Conservation (phyloP, 2,329 filamentous ascomycete genomes). For the Teratosphaeria nubilosa region DNA sequence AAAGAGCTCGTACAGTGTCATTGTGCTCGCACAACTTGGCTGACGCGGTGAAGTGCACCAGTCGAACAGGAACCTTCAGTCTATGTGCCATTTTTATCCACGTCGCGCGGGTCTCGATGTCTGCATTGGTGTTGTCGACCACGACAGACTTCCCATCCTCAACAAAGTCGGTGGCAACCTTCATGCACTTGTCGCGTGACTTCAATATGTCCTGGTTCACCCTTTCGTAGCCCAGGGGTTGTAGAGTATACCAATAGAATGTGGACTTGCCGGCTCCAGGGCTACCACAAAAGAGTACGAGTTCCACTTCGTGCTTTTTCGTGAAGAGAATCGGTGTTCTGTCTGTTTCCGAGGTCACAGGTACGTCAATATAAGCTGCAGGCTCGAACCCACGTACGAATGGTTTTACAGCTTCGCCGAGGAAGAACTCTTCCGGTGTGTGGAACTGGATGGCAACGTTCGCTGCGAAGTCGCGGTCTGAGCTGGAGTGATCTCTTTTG, state of each 20-base stretch:
- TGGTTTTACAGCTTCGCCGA: constrained; percentile 53
- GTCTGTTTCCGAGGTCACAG: constrained; percentile 19
- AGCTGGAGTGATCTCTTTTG: constrained; percentile 49
- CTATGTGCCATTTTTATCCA: constrained; percentile 70
- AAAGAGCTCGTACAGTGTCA: constrained; percentile 66
- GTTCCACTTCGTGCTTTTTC: constrained; percentile 57
- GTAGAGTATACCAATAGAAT: constrained; percentile 69
- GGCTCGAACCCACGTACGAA: constrained; percentile 67
- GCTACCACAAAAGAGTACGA: constrained; percentile 79
- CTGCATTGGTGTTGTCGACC: constrained; percentile 93
- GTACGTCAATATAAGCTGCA: constrained; percentile 37
- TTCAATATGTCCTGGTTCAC: constrained; percentile 89
- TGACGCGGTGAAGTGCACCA: constrained; percentile 71
- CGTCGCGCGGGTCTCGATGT: constrained; percentile 61
- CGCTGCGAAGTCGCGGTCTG: constrained; percentile 65
- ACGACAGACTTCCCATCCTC: constrained; percentile 58
- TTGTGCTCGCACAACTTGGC: constrained; percentile 72
- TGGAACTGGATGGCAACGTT: constrained; percentile 73
- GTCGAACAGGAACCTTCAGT: constrained; percentile 64
- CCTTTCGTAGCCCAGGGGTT: constrained; percentile 69
- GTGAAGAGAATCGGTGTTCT: constrained; percentile 32
- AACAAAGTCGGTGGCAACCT: constrained; percentile 55
- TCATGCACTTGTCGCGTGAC: constrained; percentile 57
- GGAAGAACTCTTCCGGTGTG: constrained; percentile 89
- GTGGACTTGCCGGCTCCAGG: constrained; percentile 88